Evolutionary conservation across 1,284 basidiomycete species (phyloP), one percentile per base, ranked within the genome.

Genomic region (Ustilago crameri): DNA sequence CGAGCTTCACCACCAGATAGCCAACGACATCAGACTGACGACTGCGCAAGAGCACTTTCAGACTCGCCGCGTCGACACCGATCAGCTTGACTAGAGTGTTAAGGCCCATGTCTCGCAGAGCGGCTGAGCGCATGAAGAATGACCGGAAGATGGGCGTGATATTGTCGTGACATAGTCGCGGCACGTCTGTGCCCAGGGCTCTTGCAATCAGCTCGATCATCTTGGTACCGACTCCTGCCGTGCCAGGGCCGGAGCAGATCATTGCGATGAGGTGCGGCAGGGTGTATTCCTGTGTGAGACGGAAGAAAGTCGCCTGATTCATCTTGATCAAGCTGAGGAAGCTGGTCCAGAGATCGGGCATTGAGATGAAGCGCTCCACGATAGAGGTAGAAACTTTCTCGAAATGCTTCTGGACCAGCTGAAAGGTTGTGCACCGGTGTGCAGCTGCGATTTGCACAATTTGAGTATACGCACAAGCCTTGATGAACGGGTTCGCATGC

Each of bases 11-110:
- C 5, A 82, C 75, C 17, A 83, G 74, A 44, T 79, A 76, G 24
- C 79, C 81, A 3, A 82, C 75, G 9, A 82, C 62, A 40, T 83
- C 80, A 40, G 74, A 68, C 37, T 76, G 67, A 10, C 76, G 74
- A 43, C 76, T 78, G 27, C 76, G 74, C 47, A 78, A 50, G 24
- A 78, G 62, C 37, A 48, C 68, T 27, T 74, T 62, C 32, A 76
- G 53, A 24, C 62, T 76, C 17, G 73, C 72, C 22, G 61, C 61
- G 27, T 69, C 66, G 17, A 65, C 46, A n/a, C 69, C 73, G 17
- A 79, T 74, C 40, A 79, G 55, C 30, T 60, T 35, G 4, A 75
- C 61, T 3, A 79, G 59, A 10, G 56, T 64, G 34, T 52, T 60
- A 24, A 78, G 38, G 12, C 64, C 74, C 30, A 66, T 51, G 30